Conservation (phyloP, 2,329 filamentous ascomycete genomes). For the Scedosporium boydii region DNA sequence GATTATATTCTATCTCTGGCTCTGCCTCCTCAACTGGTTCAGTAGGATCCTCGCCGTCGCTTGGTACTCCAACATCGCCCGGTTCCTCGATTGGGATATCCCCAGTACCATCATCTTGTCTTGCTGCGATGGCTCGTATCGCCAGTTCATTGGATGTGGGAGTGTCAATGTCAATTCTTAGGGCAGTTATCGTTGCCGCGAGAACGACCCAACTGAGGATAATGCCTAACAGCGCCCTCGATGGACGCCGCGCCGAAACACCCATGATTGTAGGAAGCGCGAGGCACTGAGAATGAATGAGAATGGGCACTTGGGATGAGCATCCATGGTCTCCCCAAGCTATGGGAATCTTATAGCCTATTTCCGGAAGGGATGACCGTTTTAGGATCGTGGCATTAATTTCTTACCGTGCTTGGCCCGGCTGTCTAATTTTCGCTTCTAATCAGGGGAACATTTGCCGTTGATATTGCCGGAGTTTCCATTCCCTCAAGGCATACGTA, state of each 20-base stretch:
- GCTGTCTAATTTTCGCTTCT: background rate
- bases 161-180: background rate
- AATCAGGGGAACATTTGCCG: background rate
- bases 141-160: background rate
- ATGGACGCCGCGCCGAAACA: background rate
- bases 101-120: background rate
- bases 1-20: background rate
- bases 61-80: background rate
- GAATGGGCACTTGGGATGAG: no score
- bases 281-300: no score
- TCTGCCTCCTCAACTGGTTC: background rate
- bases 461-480: background rate
- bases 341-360: background rate
- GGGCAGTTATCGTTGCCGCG: background rate
- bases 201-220: background rate
- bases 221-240: background rate
- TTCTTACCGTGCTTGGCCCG: background rate
- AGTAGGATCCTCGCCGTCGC: background rate
- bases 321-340: no score
- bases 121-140: background rate
- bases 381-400: background rate
- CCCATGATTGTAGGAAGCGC: background rate
- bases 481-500: background rate
- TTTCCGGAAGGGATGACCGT: background rate
- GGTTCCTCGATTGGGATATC: background rate